phyloP scores from a whole-genome alignment of 257 asterid species.

The Solanum rostratum region DNA sequence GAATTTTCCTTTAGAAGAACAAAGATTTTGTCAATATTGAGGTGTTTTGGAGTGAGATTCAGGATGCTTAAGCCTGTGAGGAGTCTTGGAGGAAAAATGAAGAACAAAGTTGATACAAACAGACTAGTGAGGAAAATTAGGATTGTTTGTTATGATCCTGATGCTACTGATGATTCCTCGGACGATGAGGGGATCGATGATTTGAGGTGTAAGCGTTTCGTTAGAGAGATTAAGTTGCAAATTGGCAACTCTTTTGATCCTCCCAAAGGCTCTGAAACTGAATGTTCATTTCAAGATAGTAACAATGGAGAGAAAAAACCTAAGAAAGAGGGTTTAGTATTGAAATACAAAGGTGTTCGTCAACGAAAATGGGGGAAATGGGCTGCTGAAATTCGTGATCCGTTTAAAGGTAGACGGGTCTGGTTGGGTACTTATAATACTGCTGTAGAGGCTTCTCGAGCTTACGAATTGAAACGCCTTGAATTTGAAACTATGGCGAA shows the following conservation, averaged over 20 bases:
- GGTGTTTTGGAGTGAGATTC: no score
- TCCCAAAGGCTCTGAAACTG: slow-evolving; percentile 11
- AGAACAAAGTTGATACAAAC: slow-evolving; percentile 8
- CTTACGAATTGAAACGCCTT: slow-evolving; percentile 50
- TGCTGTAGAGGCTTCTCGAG: slow-evolving; percentile 65
- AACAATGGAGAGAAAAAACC: slow-evolving; percentile 16
- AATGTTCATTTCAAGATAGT: slow-evolving; percentile 32
- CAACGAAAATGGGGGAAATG: slow-evolving; percentile 93
- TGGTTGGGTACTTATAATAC: slow-evolving; percentile 80
- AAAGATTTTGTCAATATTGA: slow-evolving; percentile 2
- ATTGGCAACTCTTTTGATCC: background rate
- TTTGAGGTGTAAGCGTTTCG: slow-evolving; percentile 30
- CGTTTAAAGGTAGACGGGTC: slow-evolving; percentile 47
- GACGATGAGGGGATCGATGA: slow-evolving; percentile 37
- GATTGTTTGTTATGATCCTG: slow-evolving; percentile 62
- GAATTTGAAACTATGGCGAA: slow-evolving; percentile 41
- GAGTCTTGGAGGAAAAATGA: slow-evolving; percentile 10
- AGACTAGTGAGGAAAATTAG: slow-evolving; percentile 34
- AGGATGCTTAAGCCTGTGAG: slow-evolving; percentile 33
- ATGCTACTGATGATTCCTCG: slow-evolving; percentile 89
- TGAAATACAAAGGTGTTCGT: slow-evolving; percentile 56
- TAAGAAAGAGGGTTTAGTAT: slow-evolving; percentile 4
- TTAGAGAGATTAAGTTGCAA: slow-evolving; percentile 40
- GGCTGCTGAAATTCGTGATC: slow-evolving; percentile 95
- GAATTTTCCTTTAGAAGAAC: background rate